Conservation (phyloP, 1,284 basidiomycete genomes). For the Leccinum griseonigrum region DNA sequence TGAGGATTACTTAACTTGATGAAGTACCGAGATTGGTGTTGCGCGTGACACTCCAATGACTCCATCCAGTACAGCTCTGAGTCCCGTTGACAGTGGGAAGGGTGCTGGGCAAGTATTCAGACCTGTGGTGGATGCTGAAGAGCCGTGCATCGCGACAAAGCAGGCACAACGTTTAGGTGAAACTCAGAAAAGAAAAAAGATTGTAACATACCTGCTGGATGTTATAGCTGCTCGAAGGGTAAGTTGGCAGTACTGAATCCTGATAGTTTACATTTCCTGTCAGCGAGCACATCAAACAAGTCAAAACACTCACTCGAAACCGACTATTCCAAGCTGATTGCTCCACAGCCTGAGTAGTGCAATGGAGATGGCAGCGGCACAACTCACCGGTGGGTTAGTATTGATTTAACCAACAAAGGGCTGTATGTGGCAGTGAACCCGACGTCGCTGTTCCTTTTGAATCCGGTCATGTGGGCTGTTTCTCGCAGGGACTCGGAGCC, state of each 20-base stretch:
- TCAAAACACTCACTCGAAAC: slow-evolving; percentile 53
- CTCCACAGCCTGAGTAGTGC: slow-evolving; percentile 23
- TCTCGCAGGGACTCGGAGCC: slow-evolving; percentile 54
- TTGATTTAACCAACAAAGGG: slow-evolving; percentile 57
- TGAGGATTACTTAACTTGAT: slow-evolving; percentile 48
- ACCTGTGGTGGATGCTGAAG: slow-evolving; percentile 59
- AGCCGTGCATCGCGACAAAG: slow-evolving; percentile 37
- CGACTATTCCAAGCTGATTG: slow-evolving; percentile 55
- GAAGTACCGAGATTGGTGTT: slow-evolving; percentile 36
- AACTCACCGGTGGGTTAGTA: neutral
- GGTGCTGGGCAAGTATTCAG: slow-evolving; percentile 62
- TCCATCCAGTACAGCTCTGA: slow-evolving; percentile 40
- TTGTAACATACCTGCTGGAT: slow-evolving; percentile 50
- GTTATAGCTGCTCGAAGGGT: slow-evolving; percentile 62
- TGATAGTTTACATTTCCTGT: slow-evolving; percentile 24
- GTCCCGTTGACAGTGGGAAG: slow-evolving; percentile 47
- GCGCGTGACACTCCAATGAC: slow-evolving; percentile 48
- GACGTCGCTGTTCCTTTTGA: slow-evolving; percentile 56
- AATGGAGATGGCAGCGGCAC: neutral
- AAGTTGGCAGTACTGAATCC: slow-evolving; percentile 43
- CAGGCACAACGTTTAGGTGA: neutral
- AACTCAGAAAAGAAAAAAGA: neutral
- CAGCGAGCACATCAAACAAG: neutral
- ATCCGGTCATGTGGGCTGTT: slow-evolving; percentile 70
- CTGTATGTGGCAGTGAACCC: slow-evolving; percentile 69